Percentiles rank a stretch among this genome's conserved stretches.
Evolutionary conservation across 768 basidiomycete genomes (phyloP).

Genomic region (Suillus fuscotomentosus): DNA sequence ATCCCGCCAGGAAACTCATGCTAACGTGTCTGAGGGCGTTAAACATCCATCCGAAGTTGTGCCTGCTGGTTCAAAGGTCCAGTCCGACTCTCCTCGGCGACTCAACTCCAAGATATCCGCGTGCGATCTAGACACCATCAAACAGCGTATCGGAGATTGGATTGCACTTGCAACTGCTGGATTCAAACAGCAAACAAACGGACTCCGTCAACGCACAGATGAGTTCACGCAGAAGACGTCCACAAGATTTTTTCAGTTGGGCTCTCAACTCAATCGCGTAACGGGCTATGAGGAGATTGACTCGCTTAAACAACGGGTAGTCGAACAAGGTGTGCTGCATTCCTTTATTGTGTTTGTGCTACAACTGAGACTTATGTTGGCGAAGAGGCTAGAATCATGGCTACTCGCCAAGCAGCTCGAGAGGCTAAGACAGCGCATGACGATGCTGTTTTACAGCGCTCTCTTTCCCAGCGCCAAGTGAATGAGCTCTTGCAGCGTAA

Average conservation of each 20-base stretch:
- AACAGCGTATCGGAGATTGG: constrained; percentile 45
- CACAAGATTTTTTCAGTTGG: constrained; percentile 68
- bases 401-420: constrained; percentile 63
- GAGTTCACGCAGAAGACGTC: constrained; percentile 56
- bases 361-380: constrained; percentile 13
- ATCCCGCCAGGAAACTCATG: neutral
- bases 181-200: constrained; percentile 22
- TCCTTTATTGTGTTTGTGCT: neutral
- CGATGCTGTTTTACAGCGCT: constrained; percentile 73
- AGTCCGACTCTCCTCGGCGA: neutral
- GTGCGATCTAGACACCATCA: constrained; percentile 33
- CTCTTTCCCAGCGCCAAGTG: constrained; percentile 89
- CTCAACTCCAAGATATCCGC: neutral
- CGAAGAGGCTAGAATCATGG: constrained; percentile 72
- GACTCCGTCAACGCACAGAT: constrained; percentile 50
- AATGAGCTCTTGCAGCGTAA: constrained; percentile 95
- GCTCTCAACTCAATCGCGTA: constrained; percentile 76
- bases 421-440: constrained; percentile 77
- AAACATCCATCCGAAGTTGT: neutral
- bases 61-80: neutral
- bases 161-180: constrained; percentile 32
- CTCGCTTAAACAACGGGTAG: constrained; percentile 71
- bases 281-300: constrained; percentile 95
- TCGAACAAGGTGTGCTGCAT: constrained; percentile 67
- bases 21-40: neutral